phyloP scores from a whole-genome alignment of 257 asterid species.

The Craterostigma plantagineum region DNA sequence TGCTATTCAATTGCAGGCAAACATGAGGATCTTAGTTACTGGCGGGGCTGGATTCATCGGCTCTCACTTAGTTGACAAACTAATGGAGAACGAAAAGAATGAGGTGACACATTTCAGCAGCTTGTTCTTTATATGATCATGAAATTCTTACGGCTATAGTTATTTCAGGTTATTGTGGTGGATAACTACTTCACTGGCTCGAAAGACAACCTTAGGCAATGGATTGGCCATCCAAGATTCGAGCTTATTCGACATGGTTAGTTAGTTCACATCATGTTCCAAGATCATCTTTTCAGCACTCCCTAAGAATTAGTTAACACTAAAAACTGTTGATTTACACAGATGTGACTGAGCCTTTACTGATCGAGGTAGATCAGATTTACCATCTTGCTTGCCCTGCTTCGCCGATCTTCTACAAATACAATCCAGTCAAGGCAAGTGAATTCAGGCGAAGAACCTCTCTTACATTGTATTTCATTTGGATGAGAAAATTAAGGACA shows the following conservation, averaged over 20 bases:
- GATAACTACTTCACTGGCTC: slow-evolving; percentile 95
- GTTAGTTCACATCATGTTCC: background rate
- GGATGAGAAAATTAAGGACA: background rate
- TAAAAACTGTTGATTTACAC: slow-evolving; percentile 7
- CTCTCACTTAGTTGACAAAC: slow-evolving; percentile 88
- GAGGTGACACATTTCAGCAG: too few species aligned
- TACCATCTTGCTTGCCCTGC: slow-evolving; percentile 99
- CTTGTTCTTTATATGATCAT: too few species aligned
- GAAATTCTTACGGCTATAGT: background rate
- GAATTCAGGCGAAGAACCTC: background rate
- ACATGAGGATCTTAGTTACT: slow-evolving; percentile 89
- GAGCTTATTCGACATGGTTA: slow-evolving; percentile 97
- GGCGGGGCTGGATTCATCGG: slow-evolving; percentile 99
- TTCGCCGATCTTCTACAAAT: slow-evolving; percentile 91
- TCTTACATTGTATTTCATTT: background rate
- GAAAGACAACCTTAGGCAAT: slow-evolving; percentile 78
- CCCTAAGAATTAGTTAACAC: too few species aligned
- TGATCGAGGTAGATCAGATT: slow-evolving; percentile 82
- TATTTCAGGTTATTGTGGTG: slow-evolving; percentile 62
- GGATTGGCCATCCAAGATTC: slow-evolving; percentile 96
- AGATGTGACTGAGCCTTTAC: slow-evolving; percentile 85
- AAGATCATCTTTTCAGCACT: too few species aligned
- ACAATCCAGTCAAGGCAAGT: slow-evolving; percentile 91
- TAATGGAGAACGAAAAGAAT: slow-evolving; percentile 90
- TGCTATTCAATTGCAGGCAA: slow-evolving; percentile 35